Conservation (phyloP, 495 filamentous ascomycete genomes). For the Neurospora discreta region DNA sequence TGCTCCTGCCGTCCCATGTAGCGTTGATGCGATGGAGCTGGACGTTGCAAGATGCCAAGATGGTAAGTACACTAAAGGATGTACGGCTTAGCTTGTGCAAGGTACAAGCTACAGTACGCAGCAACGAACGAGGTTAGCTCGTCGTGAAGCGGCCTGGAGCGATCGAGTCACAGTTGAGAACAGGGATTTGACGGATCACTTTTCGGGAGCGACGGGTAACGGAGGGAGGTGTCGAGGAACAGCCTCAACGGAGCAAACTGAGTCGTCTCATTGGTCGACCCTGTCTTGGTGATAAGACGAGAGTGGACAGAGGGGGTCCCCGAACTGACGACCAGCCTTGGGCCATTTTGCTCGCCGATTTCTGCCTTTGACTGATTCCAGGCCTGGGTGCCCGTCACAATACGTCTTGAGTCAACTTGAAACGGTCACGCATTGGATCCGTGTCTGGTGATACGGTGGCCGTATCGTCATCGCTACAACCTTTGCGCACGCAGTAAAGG, state of each 20-base stretch:
- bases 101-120: background rate
- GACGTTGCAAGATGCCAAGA: background rate
- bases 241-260: constrained; percentile 16
- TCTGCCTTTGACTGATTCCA: background rate
- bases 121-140: constrained; percentile 6
- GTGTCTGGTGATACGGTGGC: background rate
- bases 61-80: background rate
- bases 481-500: background rate
- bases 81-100: background rate
- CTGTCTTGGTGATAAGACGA: constrained; percentile 7
- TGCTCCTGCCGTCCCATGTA: background rate
- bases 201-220: constrained; percentile 21
- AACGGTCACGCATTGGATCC: background rate
- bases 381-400: background rate
- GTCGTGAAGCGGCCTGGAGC: constrained; percentile 18
- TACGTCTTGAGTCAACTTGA: background rate
- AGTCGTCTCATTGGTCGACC: constrained; percentile 17
- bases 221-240: constrained; percentile 12
- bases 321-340: background rate
- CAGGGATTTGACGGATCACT: constrained; percentile 20
- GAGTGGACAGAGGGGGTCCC: background rate
- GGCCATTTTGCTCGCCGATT: background rate
- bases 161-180: constrained; percentile 20
- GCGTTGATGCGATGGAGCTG: background rate
- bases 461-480: background rate